Percentiles rank a stretch among this genome's conserved stretches.
phyloP scores from a whole-genome alignment of 805 yeast genomes.

The Nakazawaea anatomiae region DNA sequence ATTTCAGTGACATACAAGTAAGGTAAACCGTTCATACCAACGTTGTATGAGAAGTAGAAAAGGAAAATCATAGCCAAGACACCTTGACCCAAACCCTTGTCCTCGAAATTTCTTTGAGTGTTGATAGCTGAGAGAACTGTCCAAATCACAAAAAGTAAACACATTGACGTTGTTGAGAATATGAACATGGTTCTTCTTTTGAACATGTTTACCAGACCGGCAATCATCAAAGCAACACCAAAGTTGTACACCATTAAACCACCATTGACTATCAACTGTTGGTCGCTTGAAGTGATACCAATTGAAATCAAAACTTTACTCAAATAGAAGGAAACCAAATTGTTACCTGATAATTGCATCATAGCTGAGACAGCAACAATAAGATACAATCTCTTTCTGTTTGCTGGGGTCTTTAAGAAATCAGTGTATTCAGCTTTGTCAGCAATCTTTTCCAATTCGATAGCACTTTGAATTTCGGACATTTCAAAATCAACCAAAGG shows the following conservation, averaged over 20 bases:
- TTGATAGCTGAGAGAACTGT: conserved; percentile 41
- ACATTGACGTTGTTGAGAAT: conserved; percentile 29
- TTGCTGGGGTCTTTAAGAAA: conserved; percentile 30
- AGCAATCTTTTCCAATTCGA: conserved; percentile 32
- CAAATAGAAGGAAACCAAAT: conserved; percentile 46
- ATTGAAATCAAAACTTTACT: conserved; percentile 41
- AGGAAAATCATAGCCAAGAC: conserved; percentile 47
- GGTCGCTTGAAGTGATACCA: conserved; percentile 40
- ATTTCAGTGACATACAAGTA: conserved; percentile 38
- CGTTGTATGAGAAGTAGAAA: conserved; percentile 33
- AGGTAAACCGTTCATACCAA: conserved; percentile 41
- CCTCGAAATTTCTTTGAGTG: conserved; percentile 32
- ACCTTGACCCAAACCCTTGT: conserved; percentile 35
- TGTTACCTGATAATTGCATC: conserved; percentile 47
- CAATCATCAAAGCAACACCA: conserved; percentile 23
- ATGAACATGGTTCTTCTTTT: conserved; percentile 32
- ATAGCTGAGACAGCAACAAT: conserved; percentile 26
- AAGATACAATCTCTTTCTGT: conserved; percentile 36
- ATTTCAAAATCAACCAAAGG: conserved; percentile 31
- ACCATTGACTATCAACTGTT: conserved; percentile 45
- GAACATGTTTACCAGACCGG: conserved; percentile 22
- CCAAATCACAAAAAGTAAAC: conserved; percentile 33
- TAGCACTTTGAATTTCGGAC: conserved; percentile 31
- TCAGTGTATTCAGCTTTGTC: conserved; percentile 29
- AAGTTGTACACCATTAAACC: conserved; percentile 42